These are phyloP conservation scores for Boletus patriciae DNA, from an alignment of 768 basidiomycete species.

Conservation along the genomic window DNA sequence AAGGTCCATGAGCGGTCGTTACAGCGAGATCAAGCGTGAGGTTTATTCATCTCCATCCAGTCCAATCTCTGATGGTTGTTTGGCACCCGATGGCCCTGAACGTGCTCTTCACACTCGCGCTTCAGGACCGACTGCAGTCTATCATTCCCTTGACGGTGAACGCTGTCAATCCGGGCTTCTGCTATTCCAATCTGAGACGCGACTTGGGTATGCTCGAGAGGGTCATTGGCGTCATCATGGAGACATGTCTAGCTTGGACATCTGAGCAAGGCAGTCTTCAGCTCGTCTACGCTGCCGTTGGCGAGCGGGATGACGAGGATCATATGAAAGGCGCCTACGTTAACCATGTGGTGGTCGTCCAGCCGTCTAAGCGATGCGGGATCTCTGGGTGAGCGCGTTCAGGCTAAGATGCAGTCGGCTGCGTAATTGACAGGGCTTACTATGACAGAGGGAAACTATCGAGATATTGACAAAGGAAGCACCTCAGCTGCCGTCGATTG, in stretches of 20 bases:
- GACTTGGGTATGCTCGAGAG: not conserved
- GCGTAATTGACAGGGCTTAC: not conserved
- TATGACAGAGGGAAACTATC: slow-evolving; percentile 21
- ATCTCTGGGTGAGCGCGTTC: slow-evolving; percentile 35
- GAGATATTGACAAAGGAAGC: slow-evolving; percentile 17
- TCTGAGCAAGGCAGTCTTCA: slow-evolving; percentile 37
- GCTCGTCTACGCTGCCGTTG: slow-evolving; percentile 34
- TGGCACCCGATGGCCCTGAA: slow-evolving; percentile 24
- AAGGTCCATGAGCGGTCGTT: slow-evolving; percentile 24
- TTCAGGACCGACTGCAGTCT: slow-evolving; percentile 23
- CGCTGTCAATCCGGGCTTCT: slow-evolving; percentile 33
- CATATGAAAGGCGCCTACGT: slow-evolving; percentile 26
- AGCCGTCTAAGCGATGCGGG: slow-evolving; percentile 31
- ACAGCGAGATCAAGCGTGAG: slow-evolving; percentile 30
- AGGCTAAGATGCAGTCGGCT: not conserved
- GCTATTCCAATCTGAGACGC: slow-evolving; percentile 27
- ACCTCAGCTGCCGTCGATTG: slow-evolving; percentile 15
- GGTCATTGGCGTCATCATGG: not conserved
- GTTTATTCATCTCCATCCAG: too few species aligned
- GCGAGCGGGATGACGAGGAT: slow-evolving; percentile 21
- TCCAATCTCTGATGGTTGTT: not conserved
- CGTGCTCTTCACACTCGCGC: slow-evolving; percentile 31
- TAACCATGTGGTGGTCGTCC: slow-evolving; percentile 7
- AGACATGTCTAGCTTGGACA: slow-evolving; percentile 18
- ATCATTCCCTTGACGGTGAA: slow-evolving; percentile 25